Evolutionary conservation across 139 green algal species (phyloP).

Genomic region (Chloropicon primus): DNA sequence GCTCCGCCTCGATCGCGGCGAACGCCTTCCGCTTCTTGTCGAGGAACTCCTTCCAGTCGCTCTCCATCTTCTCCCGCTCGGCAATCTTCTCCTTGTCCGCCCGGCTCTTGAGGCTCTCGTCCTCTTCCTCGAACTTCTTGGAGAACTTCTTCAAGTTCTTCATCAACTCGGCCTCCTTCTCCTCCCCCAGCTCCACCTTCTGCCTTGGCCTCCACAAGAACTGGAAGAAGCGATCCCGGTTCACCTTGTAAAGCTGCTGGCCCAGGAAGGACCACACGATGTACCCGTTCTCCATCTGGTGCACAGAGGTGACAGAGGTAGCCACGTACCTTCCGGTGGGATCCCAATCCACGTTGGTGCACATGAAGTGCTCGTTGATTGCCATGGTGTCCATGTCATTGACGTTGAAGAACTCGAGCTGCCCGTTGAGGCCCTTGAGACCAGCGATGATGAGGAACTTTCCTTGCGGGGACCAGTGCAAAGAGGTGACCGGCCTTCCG

Average conservation of each 20-base stretch:
- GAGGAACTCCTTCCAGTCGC: conserved; percentile 52
- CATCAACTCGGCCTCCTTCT: conserved; percentile 77
- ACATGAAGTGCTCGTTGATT: conserved; percentile 91
- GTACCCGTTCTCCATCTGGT: conserved; percentile 98
- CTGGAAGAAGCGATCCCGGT: conserved; percentile 79
- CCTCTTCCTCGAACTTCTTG: conserved; percentile 88
- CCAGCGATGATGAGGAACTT: conserved; percentile 85
- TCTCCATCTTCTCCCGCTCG: conserved; percentile 47
- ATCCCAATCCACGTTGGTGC: conserved; percentile 86
- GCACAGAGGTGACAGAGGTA: conserved; percentile 63
- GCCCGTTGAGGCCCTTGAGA: conserved; percentile 78
- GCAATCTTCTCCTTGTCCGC: conserved; percentile 57
- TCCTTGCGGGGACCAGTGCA: conserved; percentile 81
- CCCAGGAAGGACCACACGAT: conserved; percentile 88
- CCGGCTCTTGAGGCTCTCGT: conserved; percentile 57
- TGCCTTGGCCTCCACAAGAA: conserved; percentile 87
- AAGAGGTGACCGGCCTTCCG: conserved; percentile 57
- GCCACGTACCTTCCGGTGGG: conserved; percentile 82
- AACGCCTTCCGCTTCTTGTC: conserved; percentile 15
- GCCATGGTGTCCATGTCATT: conserved; percentile 79
- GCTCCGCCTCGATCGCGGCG: conserved; percentile 2
- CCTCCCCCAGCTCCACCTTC: conserved; percentile 57
- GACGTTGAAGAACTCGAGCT: conserved; percentile 94
- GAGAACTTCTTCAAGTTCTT: conserved; percentile 86
- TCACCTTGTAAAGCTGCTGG: conserved; percentile 58